Evolutionary conservation across 768 basidiomycete genomes (phyloP).

Genomic region (Daedaleopsis nitida): DNA sequence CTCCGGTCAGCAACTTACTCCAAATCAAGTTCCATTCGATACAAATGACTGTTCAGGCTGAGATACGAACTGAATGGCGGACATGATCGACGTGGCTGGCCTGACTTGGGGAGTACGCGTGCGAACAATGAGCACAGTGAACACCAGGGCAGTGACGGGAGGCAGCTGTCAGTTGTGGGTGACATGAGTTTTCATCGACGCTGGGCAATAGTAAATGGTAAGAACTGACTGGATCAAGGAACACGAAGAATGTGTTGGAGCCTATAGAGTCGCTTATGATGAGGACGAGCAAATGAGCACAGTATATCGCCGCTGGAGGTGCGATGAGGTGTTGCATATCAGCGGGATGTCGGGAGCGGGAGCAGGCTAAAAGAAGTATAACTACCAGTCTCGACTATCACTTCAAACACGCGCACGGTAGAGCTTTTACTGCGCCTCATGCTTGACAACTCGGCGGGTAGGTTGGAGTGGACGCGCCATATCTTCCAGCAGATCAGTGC

Average conservation of each 20-base stretch:
- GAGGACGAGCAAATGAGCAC: not conserved
- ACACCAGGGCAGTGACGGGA: not conserved
- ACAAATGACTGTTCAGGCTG: too few species aligned
- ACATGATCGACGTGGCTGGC: too few species aligned
- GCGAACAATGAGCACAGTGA: not conserved
- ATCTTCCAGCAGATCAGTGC: not conserved
- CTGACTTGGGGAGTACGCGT: not conserved
- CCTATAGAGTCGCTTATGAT: not conserved
- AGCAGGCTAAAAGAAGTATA: too few species aligned
- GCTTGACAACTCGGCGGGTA: not conserved
- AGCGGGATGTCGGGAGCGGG: not conserved
- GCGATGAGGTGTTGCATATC: not conserved
- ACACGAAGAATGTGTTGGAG: not conserved
- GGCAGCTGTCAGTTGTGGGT: not conserved
- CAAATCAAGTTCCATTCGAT: too few species aligned
- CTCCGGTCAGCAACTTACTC: too few species aligned
- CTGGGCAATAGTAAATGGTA: too few species aligned
- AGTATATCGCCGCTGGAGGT: not conserved
- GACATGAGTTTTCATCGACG: too few species aligned
- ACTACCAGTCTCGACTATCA: not conserved
- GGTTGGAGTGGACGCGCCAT: not conserved
- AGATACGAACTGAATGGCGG: too few species aligned
- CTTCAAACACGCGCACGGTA: not conserved
- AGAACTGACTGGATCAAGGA: not conserved
- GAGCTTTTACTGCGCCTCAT: not conserved